Percentiles rank a stretch among this genome's conserved stretches.
phyloP scores from a whole-genome alignment of 176 grass and related monocot genomes.

The Rhipidocladum racemiflorum region DNA sequence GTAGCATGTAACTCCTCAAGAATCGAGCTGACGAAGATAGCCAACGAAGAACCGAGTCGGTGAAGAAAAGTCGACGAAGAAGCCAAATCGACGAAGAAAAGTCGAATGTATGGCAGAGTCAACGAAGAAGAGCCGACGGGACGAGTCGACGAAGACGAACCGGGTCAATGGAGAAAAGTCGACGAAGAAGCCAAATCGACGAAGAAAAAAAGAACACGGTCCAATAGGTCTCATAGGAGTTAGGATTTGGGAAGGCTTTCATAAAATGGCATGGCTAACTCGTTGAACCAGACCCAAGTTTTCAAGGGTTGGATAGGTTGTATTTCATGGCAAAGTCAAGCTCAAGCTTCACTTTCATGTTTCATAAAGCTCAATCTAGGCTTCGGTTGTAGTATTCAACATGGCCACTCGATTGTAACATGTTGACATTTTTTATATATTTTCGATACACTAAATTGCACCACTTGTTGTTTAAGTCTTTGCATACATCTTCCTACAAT shows the following conservation, averaged over 20 bases:
- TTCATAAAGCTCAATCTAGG: not conserved
- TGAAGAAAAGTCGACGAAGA: too few species aligned
- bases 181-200: too few species aligned
- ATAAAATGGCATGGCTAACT: not conserved
- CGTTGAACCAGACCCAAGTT: not conserved
- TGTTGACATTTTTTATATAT: not conserved
- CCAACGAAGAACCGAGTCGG: too few species aligned
- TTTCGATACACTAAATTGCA: not conserved
- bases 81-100: too few species aligned
- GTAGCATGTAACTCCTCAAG: too few species aligned
- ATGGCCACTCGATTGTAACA: not conserved
- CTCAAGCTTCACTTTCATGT: not conserved
- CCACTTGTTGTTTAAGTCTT: not conserved
- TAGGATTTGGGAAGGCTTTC: not conserved
- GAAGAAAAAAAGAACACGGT: not conserved
- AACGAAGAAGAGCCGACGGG: too few species aligned
- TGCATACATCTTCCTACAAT: not conserved
- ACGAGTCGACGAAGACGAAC: too few species aligned
- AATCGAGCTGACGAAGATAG: too few species aligned
- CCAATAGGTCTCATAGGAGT: not conserved
- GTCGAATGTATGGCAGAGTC: too few species aligned
- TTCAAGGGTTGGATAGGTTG: not conserved
- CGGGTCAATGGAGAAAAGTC: too few species aligned
- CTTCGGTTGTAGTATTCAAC: not conserved
- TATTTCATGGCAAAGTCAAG: not conserved